These are phyloP conservation scores for Cercis canadensis DNA, from an alignment of 306 rosid species.

Conservation along the genomic window DNA sequence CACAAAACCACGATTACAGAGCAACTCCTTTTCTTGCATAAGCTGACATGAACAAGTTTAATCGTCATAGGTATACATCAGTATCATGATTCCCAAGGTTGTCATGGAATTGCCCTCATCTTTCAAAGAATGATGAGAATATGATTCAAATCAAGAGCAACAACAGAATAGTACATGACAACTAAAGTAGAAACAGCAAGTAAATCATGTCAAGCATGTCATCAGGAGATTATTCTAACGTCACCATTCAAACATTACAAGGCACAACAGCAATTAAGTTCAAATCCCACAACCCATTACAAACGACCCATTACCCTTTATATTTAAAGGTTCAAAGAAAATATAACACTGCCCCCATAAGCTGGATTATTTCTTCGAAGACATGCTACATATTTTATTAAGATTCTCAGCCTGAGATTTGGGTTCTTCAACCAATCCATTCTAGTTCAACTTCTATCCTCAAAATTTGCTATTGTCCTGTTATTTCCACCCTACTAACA, in stretches of 20 bases:
- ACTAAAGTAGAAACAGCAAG: neutral
- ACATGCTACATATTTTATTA: neutral
- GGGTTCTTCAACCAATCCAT: neutral
- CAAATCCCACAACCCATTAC: neutral
- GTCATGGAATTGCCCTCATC: neutral
- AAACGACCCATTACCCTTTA: neutral
- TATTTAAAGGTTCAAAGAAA: slow-evolving; percentile 20
- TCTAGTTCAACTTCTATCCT: neutral
- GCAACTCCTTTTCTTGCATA: slow-evolving; percentile 8
- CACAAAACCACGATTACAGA: slow-evolving; percentile 7
- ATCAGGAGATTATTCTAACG: neutral
- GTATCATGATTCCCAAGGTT: slow-evolving; percentile 15
- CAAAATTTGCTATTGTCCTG: neutral
- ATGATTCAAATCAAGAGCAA: slow-evolving; percentile 11
- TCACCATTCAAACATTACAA: neutral
- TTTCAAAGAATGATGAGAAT: slow-evolving; percentile 5
- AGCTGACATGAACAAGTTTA: slow-evolving; percentile 4
- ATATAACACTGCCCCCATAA: neutral
- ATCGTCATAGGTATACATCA: slow-evolving; percentile 15
- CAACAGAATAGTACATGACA: neutral
- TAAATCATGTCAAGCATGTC: neutral
- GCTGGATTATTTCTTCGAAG: slow-evolving; percentile 5
- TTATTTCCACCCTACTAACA: slow-evolving; percentile 4
- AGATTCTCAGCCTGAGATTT: slow-evolving; percentile 6
- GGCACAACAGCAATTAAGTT: neutral